Percentiles rank a stretch among this genome's conserved stretches.
These are phyloP conservation scores for Cryphonectria parasitica DNA, from an alignment of 2,329 filamentous ascomycete species.

Conservation along the genomic window DNA sequence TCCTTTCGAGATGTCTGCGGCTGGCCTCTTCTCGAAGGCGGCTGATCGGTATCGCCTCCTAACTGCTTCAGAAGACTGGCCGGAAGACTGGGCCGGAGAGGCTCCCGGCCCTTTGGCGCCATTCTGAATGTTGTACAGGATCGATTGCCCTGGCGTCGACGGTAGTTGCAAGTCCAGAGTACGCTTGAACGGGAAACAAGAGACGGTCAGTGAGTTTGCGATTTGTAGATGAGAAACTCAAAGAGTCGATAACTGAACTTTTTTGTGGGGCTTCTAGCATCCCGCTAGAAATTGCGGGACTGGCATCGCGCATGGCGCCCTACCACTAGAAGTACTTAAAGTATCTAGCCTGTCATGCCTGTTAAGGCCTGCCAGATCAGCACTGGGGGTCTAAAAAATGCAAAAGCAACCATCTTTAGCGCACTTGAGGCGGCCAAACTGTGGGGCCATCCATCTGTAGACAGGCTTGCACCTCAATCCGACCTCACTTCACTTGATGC, in stretches of 20 bases:
- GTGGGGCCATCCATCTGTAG: not conserved
- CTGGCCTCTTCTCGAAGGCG: slow-evolving; percentile 28
- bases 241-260: not conserved
- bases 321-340: not conserved
- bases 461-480: not conserved
- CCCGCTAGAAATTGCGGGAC: slow-evolving; percentile 6
- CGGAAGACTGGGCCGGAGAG: slow-evolving; percentile 44
- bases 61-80: slow-evolving; percentile 49
- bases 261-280: slow-evolving; percentile 4
- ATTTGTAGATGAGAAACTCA: not conserved
- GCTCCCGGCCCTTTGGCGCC: slow-evolving; percentile 20
- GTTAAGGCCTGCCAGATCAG: not conserved
- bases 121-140: not conserved
- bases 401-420: not conserved
- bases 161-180: not conserved
- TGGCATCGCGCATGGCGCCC: too few relatives aligned
- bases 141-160: not conserved
- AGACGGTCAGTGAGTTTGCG: not conserved
- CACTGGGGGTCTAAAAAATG: not conserved
- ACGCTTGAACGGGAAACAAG: not conserved
- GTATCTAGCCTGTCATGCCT: not conserved
- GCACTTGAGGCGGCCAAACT: not conserved
- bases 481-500: slow-evolving; percentile 5
- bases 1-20: slow-evolving; percentile 57
- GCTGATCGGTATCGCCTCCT: slow-evolving; percentile 32